These are phyloP conservation scores for Macrolepiota albuminosa DNA, from an alignment of 768 basidiomycete genomes.

Conservation along the genomic window DNA sequence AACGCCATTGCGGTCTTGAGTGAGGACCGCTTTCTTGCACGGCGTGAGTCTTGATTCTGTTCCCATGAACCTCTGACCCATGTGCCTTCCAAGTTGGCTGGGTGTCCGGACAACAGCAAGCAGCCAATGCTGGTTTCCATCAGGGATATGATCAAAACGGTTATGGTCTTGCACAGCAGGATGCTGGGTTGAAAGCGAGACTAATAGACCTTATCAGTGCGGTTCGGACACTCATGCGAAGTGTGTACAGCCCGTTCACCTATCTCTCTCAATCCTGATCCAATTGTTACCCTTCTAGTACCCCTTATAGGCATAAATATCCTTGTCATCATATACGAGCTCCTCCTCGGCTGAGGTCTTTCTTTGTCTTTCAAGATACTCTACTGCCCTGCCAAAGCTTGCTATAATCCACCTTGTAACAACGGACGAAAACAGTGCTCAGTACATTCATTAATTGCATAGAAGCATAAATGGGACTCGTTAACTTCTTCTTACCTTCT, in stretches of 20 bases:
- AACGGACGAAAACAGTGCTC: background rate
- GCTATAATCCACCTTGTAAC: constrained; percentile 9
- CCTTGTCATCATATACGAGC: constrained; percentile 81
- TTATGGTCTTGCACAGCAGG: constrained; percentile 48
- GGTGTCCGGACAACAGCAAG: constrained; percentile 59
- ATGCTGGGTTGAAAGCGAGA: constrained; percentile 76
- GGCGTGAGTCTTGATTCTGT: constrained; percentile 52
- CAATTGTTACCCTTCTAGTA: constrained; percentile 45
- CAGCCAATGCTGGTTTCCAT: constrained; percentile 51
- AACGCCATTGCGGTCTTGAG: constrained; percentile 95
- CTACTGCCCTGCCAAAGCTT: constrained; percentile 3
- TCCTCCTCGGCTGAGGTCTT: constrained; percentile 51
- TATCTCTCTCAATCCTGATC: constrained; percentile 10
- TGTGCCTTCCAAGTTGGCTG: constrained; percentile 68
- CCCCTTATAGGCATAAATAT: constrained; percentile 88
- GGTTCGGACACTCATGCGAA: constrained; percentile 94
- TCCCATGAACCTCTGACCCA: constrained; percentile 15
- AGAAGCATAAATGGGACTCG: background rate
- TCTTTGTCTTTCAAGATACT: background rate
- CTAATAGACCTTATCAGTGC: constrained; percentile 92
- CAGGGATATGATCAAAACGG: constrained; percentile 66
- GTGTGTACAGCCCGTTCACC: constrained; percentile 50
- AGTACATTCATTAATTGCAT: background rate
- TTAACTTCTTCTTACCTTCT: background rate
- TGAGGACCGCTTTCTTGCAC: constrained; percentile 93